Evolutionary conservation across 2,329 filamentous ascomycete species (phyloP), one percentile per base, ranked within the genome.

Genomic region (Apiospora rasikravindrae): DNA sequence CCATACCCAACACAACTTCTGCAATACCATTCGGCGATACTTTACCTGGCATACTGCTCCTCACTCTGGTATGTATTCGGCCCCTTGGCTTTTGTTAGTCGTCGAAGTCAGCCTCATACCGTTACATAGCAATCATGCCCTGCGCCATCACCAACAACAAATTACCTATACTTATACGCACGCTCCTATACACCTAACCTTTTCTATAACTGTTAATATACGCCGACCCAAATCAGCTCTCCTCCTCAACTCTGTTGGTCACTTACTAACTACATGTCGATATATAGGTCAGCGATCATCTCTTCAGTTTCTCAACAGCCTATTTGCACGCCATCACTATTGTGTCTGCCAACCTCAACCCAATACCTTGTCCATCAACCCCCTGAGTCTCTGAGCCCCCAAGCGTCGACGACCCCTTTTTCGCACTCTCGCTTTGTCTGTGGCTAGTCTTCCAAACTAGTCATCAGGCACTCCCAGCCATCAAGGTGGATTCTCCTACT

Each of bases 401-500:
- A 19, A 49, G 7, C 22, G 19, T 24, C 7, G 11, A 51, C 47
- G 37, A 61, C 53, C 29, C 64, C 40, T 5, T 67, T 29, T 16
- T 66, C 29, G 3, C 66, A 7, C 45, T 22, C 22, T 49, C 45
- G 22, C 66, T 68, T 37, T 68, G 66, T 44, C 66, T 68, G 66
- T 47, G 71, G 70, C 72, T 71, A 74, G 73, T 66, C 73, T 49
- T 67, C 57, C 40, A 22, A 37, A 68, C 66, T 68, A 68, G 66
- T 47, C 66, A 47, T 29, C 66, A 68, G 66, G n/a, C 66, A 22
- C 51, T 53, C 45, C 69, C 4, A 26, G 26, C 69, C 33, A 68
- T 74, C 77, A 81, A 74, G 70, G 71, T 81, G 79, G 79, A 76
- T 78, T 76, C 76, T 64, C 75, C 40, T 45, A 16, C 40, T 19